phyloP scores from a whole-genome alignment of 257 asterid species.

The Datura wrightii region DNA sequence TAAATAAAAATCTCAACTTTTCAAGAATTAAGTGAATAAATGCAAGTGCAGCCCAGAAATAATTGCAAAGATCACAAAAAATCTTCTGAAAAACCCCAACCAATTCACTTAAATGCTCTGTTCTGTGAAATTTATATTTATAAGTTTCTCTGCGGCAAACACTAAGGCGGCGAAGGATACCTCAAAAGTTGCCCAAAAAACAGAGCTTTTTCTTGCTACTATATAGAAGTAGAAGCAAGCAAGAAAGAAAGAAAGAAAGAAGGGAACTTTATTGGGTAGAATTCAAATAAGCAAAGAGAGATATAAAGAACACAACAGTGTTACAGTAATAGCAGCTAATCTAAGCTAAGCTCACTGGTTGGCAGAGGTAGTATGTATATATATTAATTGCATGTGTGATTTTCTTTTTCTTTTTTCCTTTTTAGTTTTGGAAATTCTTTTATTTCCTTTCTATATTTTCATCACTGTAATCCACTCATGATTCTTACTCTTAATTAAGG shows the following conservation, averaged over 20 bases:
- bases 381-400: slow-evolving; percentile 31
- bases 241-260: background rate
- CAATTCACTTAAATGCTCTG: slow-evolving; percentile 37
- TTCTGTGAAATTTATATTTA: slow-evolving; percentile 11
- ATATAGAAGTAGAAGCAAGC: background rate
- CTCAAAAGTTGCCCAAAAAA: slow-evolving; percentile 39
- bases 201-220: slow-evolving; percentile 3
- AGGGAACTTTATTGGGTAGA: slow-evolving; percentile 21
- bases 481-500: slow-evolving; percentile 36
- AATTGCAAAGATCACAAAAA: slow-evolving; percentile 6
- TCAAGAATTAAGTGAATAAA: background rate
- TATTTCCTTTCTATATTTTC: slow-evolving; percentile 29
- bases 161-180: slow-evolving; percentile 49
- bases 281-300: slow-evolving; percentile 23
- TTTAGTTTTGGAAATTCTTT: slow-evolving; percentile 28
- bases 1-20: background rate
- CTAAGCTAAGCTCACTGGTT: slow-evolving; percentile 27
- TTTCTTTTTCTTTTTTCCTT: background rate
- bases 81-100: background rate
- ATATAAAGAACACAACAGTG: slow-evolving; percentile 25
- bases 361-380: slow-evolving; percentile 24
- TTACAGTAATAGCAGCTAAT: slow-evolving; percentile 1
- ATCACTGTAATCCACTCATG: slow-evolving; percentile 48
- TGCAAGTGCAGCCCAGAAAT: slow-evolving; percentile 37
- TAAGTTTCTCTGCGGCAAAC: slow-evolving; percentile 33